Percentiles rank a stretch among this genome's conserved stretches.
These are phyloP conservation scores for Epithemia pelagica DNA, from an alignment of 108 stramenopile genomes.

Conservation along the genomic window DNA sequence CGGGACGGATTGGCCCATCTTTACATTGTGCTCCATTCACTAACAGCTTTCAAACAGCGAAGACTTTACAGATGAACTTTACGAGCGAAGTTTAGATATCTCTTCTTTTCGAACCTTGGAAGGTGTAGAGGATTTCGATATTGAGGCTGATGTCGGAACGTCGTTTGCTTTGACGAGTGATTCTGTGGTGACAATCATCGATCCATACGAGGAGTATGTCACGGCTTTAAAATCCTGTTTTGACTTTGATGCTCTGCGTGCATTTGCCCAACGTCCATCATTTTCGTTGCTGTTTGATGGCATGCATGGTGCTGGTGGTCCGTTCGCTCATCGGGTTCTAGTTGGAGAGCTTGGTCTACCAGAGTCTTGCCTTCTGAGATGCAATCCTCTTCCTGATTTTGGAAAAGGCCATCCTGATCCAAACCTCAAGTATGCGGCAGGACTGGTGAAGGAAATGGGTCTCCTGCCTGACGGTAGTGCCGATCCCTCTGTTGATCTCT, in stretches of 20 bases:
- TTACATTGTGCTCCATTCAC: too few relatives aligned
- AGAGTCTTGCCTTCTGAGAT: conserved; percentile 62
- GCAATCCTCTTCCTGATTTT: conserved; percentile 93
- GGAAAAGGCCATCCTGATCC: conserved; percentile 98
- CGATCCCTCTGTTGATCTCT: conserved; percentile 23
- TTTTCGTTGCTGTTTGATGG: conserved; percentile 94
- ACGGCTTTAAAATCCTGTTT: conserved; percentile 84
- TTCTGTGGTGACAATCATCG: conserved; percentile 80
- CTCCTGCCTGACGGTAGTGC: conserved; percentile 76
- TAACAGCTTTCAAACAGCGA: too few relatives aligned
- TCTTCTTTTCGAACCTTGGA: conserved; percentile 58
- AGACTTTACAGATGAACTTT: conserved; percentile 89
- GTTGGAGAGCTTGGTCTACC: conserved; percentile 90
- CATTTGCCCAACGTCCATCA: conserved; percentile 64
- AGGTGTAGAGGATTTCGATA: conserved; percentile 42
- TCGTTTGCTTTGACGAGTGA: conserved; percentile 43
- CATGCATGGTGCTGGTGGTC: conserved; percentile 98
- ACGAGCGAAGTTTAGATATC: conserved; percentile 57
- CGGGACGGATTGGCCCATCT: too few relatives aligned
- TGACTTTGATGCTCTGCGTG: conserved; percentile 82
- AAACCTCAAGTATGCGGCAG: conserved; percentile 95
- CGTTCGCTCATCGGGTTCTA: conserved; percentile 87
- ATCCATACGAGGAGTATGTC: conserved; percentile 80
- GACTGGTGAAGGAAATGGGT: conserved; percentile 90
- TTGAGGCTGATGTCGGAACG: conserved; percentile 59